Conservation (phyloP, 345 rosid genomes). For the Combretum micranthum region DNA sequence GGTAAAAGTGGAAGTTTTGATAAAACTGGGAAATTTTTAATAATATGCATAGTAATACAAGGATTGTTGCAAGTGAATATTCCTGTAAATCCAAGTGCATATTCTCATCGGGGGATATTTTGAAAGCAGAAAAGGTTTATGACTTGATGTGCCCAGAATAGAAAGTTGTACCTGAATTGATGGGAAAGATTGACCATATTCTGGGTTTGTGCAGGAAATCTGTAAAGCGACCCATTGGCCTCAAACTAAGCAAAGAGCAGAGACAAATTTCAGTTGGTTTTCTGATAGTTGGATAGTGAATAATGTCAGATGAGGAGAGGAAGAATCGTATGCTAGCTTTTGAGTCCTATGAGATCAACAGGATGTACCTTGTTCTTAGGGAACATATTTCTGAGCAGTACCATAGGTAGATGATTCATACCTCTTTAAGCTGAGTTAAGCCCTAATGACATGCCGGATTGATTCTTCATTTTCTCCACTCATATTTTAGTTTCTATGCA, state of each 20-base stretch:
- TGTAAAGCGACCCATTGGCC: slow-evolving; percentile 44
- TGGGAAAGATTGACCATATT: slow-evolving; percentile 57
- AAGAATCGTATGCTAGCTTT: slow-evolving; percentile 53
- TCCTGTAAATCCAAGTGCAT: slow-evolving; percentile 62
- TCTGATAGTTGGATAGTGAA: slow-evolving; percentile 69
- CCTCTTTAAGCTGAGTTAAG: slow-evolving; percentile 31
- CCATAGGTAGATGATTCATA: slow-evolving; percentile 73
- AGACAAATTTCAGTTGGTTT: slow-evolving; percentile 78
- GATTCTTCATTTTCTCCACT: slow-evolving; percentile 50
- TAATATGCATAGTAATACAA: slow-evolving; percentile 32
- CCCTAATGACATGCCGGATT: slow-evolving; percentile 27
- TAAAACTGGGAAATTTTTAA: slow-evolving; percentile 60
- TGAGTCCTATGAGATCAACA: slow-evolving; percentile 47
- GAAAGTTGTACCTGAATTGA: slow-evolving; percentile 44
- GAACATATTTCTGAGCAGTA: slow-evolving; percentile 52
- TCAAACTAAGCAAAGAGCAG: slow-evolving; percentile 72
- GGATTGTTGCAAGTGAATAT: slow-evolving; percentile 44
- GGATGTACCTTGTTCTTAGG: slow-evolving; percentile 43
- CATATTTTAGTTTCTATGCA: slow-evolving; percentile 63
- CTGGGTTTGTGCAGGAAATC: slow-evolving; percentile 46
- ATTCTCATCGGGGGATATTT: slow-evolving; percentile 45
- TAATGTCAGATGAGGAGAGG: slow-evolving; percentile 50
- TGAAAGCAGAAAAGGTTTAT: slow-evolving; percentile 58
- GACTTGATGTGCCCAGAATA: slow-evolving; percentile 60
- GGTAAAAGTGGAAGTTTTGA: slow-evolving; percentile 44